phyloP scores from a whole-genome alignment of 805 yeast genomes.

The Candida cerambycidarum region DNA sequence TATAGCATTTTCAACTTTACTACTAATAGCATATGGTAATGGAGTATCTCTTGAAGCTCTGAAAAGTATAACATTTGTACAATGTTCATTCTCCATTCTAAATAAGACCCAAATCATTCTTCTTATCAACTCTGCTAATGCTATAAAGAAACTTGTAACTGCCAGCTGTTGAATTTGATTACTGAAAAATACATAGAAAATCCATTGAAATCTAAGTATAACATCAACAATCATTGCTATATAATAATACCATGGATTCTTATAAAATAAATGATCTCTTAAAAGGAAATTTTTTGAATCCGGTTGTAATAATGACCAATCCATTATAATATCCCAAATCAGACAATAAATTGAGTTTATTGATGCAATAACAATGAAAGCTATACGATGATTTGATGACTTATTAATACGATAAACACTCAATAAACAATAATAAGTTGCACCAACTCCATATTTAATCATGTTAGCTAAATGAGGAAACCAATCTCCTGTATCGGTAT shows the following conservation, averaged over 20 bases:
- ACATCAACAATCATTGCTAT: slow-evolving; percentile 72
- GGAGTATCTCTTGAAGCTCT: slow-evolving; percentile 88
- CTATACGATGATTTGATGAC: slow-evolving; percentile 42
- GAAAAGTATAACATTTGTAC: slow-evolving; percentile 80
- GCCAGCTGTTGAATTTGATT: slow-evolving; percentile 84
- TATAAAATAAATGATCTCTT: slow-evolving; percentile 70
- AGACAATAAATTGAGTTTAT: slow-evolving; percentile 69
- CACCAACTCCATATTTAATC: slow-evolving; percentile 67
- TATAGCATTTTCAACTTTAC: slow-evolving; percentile 35
- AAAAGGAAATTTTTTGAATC: slow-evolving; percentile 56
- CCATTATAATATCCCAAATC: slow-evolving; percentile 92
- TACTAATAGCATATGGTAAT: slow-evolving; percentile 64
- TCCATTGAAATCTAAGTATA: slow-evolving; percentile 84
- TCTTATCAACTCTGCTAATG: slow-evolving; percentile 76
- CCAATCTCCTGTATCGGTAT: slow-evolving; percentile 89
- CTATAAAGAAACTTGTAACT: slow-evolving; percentile 77
- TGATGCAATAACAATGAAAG: slow-evolving; percentile 71
- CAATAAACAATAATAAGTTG: slow-evolving; percentile 66
- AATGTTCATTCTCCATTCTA: slow-evolving; percentile 95
- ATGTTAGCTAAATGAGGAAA: slow-evolving; percentile 95
- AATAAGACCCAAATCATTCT: slow-evolving; percentile 88
- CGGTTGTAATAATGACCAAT: slow-evolving; percentile 85
- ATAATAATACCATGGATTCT: slow-evolving; percentile 55
- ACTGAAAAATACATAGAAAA: slow-evolving; percentile 80
- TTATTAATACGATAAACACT: slow-evolving; percentile 74